phyloP scores from a whole-genome alignment of 2,329 filamentous ascomycete genomes.

The Chalaropsis thielavioides region DNA sequence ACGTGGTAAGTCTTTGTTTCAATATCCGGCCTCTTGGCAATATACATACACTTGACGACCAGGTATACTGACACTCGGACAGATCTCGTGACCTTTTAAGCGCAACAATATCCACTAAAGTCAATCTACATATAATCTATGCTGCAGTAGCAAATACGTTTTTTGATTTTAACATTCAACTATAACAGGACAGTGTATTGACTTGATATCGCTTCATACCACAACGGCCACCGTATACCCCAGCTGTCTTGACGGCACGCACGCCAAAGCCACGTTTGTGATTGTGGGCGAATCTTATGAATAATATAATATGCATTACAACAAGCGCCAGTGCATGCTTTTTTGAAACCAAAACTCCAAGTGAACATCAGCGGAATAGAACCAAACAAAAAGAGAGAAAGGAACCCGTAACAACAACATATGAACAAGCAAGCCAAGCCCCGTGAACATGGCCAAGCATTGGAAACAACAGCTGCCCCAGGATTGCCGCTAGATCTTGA shows the following conservation, averaged over 20 bases:
- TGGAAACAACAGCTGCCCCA: not conserved
- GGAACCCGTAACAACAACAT: constrained; percentile 1
- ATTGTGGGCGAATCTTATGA: not conserved
- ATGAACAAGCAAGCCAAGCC: not conserved
- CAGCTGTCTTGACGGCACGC: not conserved
- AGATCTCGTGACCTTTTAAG: constrained; percentile 41
- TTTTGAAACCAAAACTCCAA: constrained; percentile 14
- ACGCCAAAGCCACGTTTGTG: not conserved
- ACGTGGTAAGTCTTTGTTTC: constrained; percentile 54
- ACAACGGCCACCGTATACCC: not conserved
- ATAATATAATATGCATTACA: constrained; percentile 9
- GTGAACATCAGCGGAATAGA: not conserved
- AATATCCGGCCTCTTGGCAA: not conserved
- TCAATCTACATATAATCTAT: no score
- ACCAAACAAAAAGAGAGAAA: constrained; percentile 6
- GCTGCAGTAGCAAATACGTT: not conserved
- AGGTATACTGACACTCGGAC: not conserved
- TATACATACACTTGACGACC: not conserved
- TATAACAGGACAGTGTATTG: not conserved
- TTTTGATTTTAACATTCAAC: not conserved
- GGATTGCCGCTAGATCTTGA: constrained; percentile 27
- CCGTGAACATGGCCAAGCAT: not conserved
- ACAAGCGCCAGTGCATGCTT: constrained; percentile 13
- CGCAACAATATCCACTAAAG: not conserved
- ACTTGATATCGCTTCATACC: not conserved